Percentiles rank a stretch among this genome's conserved stretches.
phyloP scores from a whole-genome alignment of 371 early-diverging fungal genomes.

The Saksenaea oblongispora region DNA sequence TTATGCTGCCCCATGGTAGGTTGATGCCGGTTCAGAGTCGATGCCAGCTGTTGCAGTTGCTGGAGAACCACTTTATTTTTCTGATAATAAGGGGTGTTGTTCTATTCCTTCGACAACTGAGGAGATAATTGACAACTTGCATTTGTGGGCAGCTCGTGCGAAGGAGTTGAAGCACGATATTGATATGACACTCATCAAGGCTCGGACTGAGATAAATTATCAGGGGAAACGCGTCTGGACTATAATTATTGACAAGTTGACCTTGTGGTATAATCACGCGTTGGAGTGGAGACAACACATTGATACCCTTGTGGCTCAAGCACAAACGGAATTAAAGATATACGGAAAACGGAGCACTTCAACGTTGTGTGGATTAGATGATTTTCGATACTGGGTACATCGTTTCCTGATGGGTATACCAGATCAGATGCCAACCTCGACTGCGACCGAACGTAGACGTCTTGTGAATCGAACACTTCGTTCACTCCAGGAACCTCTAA shows the following conservation, averaged over 20 bases:
- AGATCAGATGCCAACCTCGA: not conserved
- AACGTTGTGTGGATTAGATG: not conserved
- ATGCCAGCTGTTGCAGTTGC: not conserved
- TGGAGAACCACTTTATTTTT: not conserved
- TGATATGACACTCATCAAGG: not conserved
- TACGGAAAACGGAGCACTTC: not conserved
- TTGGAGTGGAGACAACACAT: not conserved
- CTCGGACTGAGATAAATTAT: not conserved
- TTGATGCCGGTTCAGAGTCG: not conserved
- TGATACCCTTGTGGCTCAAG: not conserved
- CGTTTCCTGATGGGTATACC: not conserved
- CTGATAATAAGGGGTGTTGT: not conserved
- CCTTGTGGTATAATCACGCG: not conserved
- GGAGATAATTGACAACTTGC: not conserved
- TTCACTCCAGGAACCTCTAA: not conserved
- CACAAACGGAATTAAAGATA: not conserved
- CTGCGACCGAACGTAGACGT: conserved; percentile 1
- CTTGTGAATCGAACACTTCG: not conserved
- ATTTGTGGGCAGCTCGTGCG: not conserved
- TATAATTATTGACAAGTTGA: not conserved
- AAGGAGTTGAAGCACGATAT: not conserved
- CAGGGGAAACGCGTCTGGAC: not conserved
- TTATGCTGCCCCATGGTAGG: not conserved
- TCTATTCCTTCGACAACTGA: not conserved
- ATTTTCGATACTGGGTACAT: not conserved